Conservation (phyloP, 1,284 basidiomycete species). For the Trametes polyzona region DNA sequence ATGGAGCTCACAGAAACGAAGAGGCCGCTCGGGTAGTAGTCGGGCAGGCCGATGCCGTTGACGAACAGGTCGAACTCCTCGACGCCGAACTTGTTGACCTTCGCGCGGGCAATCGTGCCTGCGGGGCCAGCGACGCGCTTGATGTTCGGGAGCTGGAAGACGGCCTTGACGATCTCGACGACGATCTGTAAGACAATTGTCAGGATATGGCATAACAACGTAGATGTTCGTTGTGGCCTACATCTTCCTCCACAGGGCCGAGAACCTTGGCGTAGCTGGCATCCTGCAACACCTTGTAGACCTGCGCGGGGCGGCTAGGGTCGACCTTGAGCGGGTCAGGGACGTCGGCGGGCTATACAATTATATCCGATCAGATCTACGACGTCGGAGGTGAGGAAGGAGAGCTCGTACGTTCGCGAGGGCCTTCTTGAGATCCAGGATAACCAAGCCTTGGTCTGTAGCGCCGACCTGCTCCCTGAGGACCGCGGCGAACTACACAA, state of each 20-base stretch:
- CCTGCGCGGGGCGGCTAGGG: conserved; percentile 41
- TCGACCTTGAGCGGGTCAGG: conserved; percentile 47
- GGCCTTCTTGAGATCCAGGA: conserved; percentile 52
- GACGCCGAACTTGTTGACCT: conserved; percentile 25
- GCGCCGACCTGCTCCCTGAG: conserved; percentile 47
- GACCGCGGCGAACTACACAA: conserved; percentile 45
- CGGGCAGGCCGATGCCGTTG: conserved; percentile 30
- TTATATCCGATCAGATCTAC: not conserved
- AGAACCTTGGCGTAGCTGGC: conserved; percentile 50
- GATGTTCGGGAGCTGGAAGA: conserved; percentile 51
- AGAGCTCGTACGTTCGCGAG: conserved; percentile 50
- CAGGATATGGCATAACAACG: not conserved
- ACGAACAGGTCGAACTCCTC: conserved; percentile 34
- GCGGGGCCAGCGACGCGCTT: conserved; percentile 46
- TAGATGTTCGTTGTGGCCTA: conserved; percentile 42
- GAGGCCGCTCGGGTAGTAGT: conserved; percentile 37
- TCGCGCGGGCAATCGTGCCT: conserved; percentile 44
- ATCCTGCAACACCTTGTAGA: conserved; percentile 46
- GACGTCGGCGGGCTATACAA: conserved; percentile 42
- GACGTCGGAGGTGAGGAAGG: not conserved
- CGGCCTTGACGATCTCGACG: conserved; percentile 47
- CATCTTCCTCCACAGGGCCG: conserved; percentile 43
- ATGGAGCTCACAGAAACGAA: conserved; percentile 31
- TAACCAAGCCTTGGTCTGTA: conserved; percentile 45
- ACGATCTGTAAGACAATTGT: conserved; percentile 32